phyloP scores from a whole-genome alignment of 148 eudicot genomes.

The Rhododendron mucronatum region DNA sequence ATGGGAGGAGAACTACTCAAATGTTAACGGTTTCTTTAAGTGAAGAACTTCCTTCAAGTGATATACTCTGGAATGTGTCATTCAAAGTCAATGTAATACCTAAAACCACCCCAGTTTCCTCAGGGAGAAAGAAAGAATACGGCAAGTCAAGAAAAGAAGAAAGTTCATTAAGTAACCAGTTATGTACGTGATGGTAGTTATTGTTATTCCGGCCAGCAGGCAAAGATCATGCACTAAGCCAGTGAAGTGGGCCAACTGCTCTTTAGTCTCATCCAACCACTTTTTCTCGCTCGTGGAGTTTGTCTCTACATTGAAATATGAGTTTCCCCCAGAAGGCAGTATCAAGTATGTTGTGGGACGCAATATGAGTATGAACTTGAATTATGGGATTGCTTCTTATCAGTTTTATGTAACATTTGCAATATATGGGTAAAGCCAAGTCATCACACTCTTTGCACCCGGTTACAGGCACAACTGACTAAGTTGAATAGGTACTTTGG shows the following conservation, averaged over 20 bases:
- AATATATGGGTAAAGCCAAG: neutral
- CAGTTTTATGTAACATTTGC: neutral
- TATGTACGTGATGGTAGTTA: neutral
- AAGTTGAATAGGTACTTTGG: neutral
- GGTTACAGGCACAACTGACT: neutral
- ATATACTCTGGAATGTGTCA: neutral
- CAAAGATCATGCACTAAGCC: neutral
- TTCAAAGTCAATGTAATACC: neutral
- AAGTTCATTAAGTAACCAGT: neutral
- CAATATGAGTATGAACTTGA: neutral
- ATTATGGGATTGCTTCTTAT: neutral
- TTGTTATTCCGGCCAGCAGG: neutral
- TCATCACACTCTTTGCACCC: neutral
- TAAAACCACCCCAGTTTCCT: neutral
- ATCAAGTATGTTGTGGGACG: neutral
- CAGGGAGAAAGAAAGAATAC: neutral
- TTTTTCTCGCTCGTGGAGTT: neutral
- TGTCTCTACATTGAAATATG: neutral
- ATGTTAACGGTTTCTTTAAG: neutral
- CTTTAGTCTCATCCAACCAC: neutral
- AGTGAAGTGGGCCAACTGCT: neutral
- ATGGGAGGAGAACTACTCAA: neutral
- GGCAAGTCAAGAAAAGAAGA: neutral
- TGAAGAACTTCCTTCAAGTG: neutral
- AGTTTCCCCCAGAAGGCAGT: neutral